These are phyloP conservation scores for Neofusicoccum ribis DNA, from an alignment of 2,329 filamentous ascomycete species.

Conservation along the genomic window DNA sequence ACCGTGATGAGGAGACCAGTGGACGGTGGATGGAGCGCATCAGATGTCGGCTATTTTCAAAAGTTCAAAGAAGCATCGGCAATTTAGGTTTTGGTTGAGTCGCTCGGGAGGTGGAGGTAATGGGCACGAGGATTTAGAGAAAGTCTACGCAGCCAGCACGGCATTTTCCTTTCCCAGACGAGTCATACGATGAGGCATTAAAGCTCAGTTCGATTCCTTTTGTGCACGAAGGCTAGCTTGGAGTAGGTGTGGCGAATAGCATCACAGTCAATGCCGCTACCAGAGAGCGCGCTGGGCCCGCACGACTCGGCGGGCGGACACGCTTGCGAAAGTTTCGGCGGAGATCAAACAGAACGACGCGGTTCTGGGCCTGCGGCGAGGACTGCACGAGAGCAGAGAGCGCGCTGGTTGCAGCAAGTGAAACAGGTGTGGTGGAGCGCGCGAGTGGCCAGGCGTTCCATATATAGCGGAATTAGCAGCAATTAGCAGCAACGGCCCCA, in stretches of 20 bases:
- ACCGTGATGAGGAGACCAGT: neutral
- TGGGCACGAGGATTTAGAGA: neutral
- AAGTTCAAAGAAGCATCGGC: neutral
- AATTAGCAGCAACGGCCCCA: neutral
- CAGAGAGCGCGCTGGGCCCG: too few relatives aligned
- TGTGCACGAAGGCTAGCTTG: neutral
- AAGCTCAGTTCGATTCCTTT: neutral
- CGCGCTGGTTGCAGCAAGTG: slow-evolving; percentile 8
- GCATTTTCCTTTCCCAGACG: neutral
- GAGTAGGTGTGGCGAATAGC: neutral
- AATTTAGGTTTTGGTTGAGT: neutral
- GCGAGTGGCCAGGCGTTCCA: neutral
- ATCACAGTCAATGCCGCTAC: neutral
- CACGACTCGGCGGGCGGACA: too few relatives aligned
- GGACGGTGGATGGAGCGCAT: neutral
- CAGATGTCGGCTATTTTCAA: neutral
- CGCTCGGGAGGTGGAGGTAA: neutral
- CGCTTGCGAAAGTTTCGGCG: neutral
- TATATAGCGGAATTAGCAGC: neutral
- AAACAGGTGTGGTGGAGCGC: neutral
- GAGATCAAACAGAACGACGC: neutral
- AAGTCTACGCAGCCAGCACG: neutral
- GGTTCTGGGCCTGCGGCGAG: neutral
- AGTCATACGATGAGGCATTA: neutral
- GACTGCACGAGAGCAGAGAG: neutral